Evolutionary conservation across 2,329 filamentous ascomycete species (phyloP).

Genomic region (Clarireedia paspali): DNA sequence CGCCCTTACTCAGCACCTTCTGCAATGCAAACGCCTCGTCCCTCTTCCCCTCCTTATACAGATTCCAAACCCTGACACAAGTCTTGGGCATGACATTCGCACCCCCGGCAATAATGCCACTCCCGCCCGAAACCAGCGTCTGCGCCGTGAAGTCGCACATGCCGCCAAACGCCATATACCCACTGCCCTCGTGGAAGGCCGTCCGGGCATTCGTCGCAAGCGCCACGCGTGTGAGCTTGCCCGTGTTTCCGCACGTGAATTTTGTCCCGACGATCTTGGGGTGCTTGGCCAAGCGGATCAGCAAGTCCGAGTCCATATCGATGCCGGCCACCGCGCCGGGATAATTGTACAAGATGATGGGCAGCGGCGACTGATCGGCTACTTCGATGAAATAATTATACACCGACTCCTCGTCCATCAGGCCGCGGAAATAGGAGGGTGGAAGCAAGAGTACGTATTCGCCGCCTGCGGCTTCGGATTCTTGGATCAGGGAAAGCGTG

Average conservation of each 20-base stretch:
- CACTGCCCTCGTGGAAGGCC: slow-evolving; percentile 47
- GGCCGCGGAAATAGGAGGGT: slow-evolving; percentile 74
- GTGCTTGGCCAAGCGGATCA: slow-evolving; percentile 72
- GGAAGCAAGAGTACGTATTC: slow-evolving; percentile 76
- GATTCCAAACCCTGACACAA: slow-evolving; percentile 70
- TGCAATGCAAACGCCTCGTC: slow-evolving; percentile 71
- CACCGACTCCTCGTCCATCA: slow-evolving; percentile 64
- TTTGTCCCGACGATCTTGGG: slow-evolving; percentile 83
- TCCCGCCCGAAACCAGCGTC: slow-evolving; percentile 70
- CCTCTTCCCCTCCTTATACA: slow-evolving; percentile 64
- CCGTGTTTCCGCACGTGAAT: slow-evolving; percentile 87
- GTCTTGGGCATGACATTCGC: slow-evolving; percentile 82
- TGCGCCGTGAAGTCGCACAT: slow-evolving; percentile 84
- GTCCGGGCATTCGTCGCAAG: slow-evolving; percentile 64
- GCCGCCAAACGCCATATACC: slow-evolving; percentile 81
- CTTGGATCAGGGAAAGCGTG: slow-evolving; percentile 66
- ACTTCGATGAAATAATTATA: slow-evolving; percentile 59
- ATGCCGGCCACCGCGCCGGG: slow-evolving; percentile 79
- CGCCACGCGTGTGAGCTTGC: slow-evolving; percentile 79
- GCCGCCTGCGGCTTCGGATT: slow-evolving; percentile 60
- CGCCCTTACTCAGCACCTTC: slow-evolving; percentile 67
- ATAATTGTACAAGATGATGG: slow-evolving; percentile 87
- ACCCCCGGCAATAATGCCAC: slow-evolving; percentile 77
- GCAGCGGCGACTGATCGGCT: slow-evolving; percentile 66
- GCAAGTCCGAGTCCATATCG: slow-evolving; percentile 82